These are phyloP conservation scores for Obelidium mucronatum DNA, from an alignment of 192 early-diverging fungal species.

Conservation along the genomic window DNA sequence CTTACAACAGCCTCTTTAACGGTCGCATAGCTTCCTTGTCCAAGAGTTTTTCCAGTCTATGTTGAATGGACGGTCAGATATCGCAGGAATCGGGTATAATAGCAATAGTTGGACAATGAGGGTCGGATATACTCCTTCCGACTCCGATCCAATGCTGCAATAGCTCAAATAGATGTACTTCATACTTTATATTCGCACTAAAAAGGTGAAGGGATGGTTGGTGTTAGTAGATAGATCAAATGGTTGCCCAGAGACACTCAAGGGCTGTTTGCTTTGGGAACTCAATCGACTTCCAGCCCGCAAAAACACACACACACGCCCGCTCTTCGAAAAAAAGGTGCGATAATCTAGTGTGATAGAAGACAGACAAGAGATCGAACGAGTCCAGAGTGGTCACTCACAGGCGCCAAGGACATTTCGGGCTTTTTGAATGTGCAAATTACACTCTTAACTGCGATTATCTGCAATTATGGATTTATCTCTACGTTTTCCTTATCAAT, in stretches of 20 bases:
- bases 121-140: background rate
- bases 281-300: no score
- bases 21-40: slow-evolving; percentile 59
- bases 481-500: background rate
- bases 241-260: no score
- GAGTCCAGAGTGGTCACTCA: background rate
- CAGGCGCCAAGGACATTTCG: slow-evolving; percentile 17
- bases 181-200: slow-evolving; percentile 36
- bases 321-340: no score
- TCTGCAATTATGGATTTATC: background rate
- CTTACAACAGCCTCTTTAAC: slow-evolving; percentile 57
- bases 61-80: no score
- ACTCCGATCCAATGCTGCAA: background rate
- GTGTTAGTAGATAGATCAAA: background rate
- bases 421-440: background rate
- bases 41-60: slow-evolving; percentile 57
- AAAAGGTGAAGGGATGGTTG: background rate
- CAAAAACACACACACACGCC: no score
- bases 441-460: background rate
- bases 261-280: no score
- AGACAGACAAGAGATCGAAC: background rate
- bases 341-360: no score
- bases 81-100: no score
- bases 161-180: background rate
- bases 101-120: background rate